Conservation (phyloP, 2,329 filamentous ascomycete species). For the Claviceps quebecensis region DNA sequence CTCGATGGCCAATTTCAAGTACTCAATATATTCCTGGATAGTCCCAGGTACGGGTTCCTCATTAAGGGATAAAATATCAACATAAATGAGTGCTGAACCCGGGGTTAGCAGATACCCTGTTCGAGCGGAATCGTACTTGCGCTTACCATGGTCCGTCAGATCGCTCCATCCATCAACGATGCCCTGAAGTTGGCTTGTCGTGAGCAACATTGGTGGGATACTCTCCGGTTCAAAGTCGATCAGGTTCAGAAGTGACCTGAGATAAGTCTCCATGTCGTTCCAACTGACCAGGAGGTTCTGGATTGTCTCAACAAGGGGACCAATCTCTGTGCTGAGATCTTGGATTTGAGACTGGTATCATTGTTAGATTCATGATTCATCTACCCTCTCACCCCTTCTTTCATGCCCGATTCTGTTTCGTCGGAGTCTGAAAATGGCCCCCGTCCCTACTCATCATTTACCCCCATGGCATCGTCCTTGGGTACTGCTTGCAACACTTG, state of each 20-base stretch:
- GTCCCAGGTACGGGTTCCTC: background rate
- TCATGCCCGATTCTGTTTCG: too few species aligned
- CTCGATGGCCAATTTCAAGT: background rate
- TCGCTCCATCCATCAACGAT: conserved; percentile 2
- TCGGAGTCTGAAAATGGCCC: too few species aligned
- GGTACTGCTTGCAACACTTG: too few species aligned
- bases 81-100: background rate
- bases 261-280: conserved; percentile 1
- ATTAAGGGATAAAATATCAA: background rate
- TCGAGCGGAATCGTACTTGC: background rate
- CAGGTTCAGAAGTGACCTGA: background rate
- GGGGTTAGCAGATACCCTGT: too few species aligned
- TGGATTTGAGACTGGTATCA: background rate
- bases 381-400: background rate
- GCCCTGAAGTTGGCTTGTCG: background rate
- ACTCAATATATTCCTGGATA: background rate
- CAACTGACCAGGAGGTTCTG: background rate
- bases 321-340: background rate
- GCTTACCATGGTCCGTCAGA: background rate
- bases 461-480: too few species aligned
- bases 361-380: background rate
- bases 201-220: conserved; percentile 1
- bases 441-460: too few species aligned
- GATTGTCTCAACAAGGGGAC: background rate
- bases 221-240: background rate